Evolutionary conservation across 176 grass and related monocot genomes (phyloP), one percentile per base, ranked within the genome.

Genomic region (Luzula sylvatica): DNA sequence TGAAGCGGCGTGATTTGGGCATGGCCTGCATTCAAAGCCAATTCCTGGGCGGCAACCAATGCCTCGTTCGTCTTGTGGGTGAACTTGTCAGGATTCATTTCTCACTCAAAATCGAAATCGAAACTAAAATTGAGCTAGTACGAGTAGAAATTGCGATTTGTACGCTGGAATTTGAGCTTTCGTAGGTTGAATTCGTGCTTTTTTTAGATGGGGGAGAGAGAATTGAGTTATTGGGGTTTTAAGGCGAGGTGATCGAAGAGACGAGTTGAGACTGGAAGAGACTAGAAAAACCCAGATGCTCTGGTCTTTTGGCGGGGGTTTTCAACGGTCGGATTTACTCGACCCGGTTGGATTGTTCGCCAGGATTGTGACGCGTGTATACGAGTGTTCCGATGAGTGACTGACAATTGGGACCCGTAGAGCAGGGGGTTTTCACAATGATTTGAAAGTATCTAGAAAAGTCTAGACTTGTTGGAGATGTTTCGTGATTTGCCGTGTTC

Each of bases 41-140:
- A 50, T 80, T 95, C 83, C 66, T 88, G 83, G 59, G 89, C 83
- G 32, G 79, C 72, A 26, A 80, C 76, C 14, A 95, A 56, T 25
- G 89, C 83, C 76, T 95, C 89, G 54, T 88, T 88, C 9, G 83
- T 88, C 80, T 95, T 95, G 80, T 95, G 83, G 4, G 89, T 95
- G 72, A 95, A 95, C 73, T 85, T 95, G 69, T 88, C 83, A 0
- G 83, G 89, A 68, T 95, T 85, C 89, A 95, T 95, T 55, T 64
- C 51, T 52, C 40, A 45, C 27, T 2, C 56, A 38, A 53, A 4
- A 24, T 25, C 25, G n/a, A 42, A 51, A 39, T 6, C 8, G 18
- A 28, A 65, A 38, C 23, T 59, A 7, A 5, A 48, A 64, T 19
- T 48, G 24, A 42, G 7, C 42, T 15, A n/a, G 1, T 15, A 15